Evolutionary conservation across 2,329 filamentous ascomycete genomes (phyloP), one percentile per base, ranked within the genome.

Genomic region (Madurella fahalii): DNA sequence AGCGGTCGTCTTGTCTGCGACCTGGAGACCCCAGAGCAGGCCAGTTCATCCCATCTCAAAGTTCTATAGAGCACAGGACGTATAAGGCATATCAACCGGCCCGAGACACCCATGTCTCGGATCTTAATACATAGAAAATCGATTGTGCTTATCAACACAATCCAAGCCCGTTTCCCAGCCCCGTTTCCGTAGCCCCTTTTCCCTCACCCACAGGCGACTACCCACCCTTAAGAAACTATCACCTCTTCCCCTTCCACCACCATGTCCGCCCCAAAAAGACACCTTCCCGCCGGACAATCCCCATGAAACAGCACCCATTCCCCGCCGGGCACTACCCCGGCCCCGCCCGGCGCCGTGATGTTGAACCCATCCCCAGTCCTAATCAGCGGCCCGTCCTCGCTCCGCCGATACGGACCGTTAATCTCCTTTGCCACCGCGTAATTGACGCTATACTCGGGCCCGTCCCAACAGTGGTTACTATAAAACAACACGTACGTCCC

Each of bases 401-500:
- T 67, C 44, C 72, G 65, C 34, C 56, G 52, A 45, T 74, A 77
- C 8, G 72, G 72, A 1, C 75, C 75, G 40, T 45, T 53, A 39
- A 77, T 52, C 46, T 57, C 59, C 9, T 61, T 56, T 9, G 77
- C 71, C 8, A 77, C 79, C 2, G 83, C 83, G 63, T 82, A 86
- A 51, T 77, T 77, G n/a, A 84, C 73, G 61, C 84, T 79, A 67
- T 86, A 86, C 39, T 64, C 63, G 2, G 75, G 66, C 25, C 76
- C 74, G 1, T 74, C 75, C 67, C 74, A 86, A 68, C 82, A 84
- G 53, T 84, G 78, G 41, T 77, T 80, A 62, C 79, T 83, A 68
- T 80, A 87, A 65, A 86, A 85, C 42, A 87, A 69, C 48, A 83
- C 74, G 63, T 86, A 86, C 13, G 72, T 71, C 4, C 77, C 52